These are phyloP conservation scores for Lenzites betulinus DNA, from an alignment of 768 basidiomycete species.

Conservation along the genomic window DNA sequence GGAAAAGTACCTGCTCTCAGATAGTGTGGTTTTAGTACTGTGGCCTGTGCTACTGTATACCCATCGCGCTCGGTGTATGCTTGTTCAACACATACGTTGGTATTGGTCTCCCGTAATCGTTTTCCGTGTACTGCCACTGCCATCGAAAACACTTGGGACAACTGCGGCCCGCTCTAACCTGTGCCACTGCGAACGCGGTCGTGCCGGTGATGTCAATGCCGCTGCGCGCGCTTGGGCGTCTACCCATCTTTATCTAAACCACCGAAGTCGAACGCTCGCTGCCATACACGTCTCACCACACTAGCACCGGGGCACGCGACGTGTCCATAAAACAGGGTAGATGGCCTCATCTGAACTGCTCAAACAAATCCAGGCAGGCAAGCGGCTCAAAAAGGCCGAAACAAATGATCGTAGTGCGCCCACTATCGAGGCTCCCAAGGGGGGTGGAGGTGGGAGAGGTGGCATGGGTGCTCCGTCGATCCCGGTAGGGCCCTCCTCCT, in stretches of 20 bases:
- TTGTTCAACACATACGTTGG: not conserved
- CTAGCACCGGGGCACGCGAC: not conserved
- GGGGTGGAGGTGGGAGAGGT: constrained; percentile 34
- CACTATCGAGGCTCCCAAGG: constrained; percentile 48
- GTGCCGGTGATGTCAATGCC: constrained; percentile 12
- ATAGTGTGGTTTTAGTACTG: too few relatives aligned
- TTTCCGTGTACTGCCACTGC: too few relatives aligned
- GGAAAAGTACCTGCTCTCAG: not conserved
- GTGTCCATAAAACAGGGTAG: not conserved
- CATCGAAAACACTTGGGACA: too few relatives aligned
- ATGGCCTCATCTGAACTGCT: constrained; percentile 81
- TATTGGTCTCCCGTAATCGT: not conserved
- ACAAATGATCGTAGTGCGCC: constrained; percentile 85
- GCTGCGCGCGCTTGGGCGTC: not conserved
- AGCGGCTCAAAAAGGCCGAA: constrained; percentile 75
- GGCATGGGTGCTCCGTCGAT: constrained; percentile 35
- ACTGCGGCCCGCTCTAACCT: not conserved
- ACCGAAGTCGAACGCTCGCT: not conserved
- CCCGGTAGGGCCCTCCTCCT: constrained; percentile 17
- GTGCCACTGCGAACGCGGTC: not conserved
- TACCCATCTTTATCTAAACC: not conserved
- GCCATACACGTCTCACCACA: not conserved
- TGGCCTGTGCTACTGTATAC: not conserved
- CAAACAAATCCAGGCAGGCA: constrained; percentile 83
- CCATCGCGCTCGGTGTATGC: not conserved